Base-by-base conservation (phyloP, 768 basidiomycete genomes). In the Cyclocybe cylindracea region DNA sequence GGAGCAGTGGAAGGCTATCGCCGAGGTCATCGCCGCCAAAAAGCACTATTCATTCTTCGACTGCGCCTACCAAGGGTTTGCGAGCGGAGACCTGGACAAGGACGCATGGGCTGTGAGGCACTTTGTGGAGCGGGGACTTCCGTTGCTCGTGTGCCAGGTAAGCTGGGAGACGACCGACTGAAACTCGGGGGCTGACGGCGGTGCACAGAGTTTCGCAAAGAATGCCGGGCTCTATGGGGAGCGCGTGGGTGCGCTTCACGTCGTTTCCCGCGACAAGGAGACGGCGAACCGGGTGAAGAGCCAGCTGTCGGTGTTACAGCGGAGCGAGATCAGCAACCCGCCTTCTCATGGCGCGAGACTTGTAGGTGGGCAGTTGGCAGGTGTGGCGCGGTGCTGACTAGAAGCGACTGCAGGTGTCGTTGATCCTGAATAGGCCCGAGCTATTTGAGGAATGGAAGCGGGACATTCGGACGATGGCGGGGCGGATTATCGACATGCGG, bases 51-150 rank as follows among this genome's bases (percentile, higher is more conserved):
- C 87, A 32, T 95, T 96, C 73, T 93, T 98, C 67, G 95, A 98
- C 73, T 89, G 88, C 66, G 95, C 95, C 2, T 98, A 98, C 73
- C 95, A 97, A 71, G 95, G 95, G 13, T 98, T 98, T 68, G 95
- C 94, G 13, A 93, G 90, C 60, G 95, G 95, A 1, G 85, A 93
- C 67, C 76, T 97, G 63, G 87, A 95, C 66, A 82, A 84, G 60
- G 97, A 99, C 66, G 94, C 94, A 5, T 89, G 86, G 80, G 92
- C 95, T 10, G 90, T 98, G 58, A 77, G 93, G 59, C 79, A 90
- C 72, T 98, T 99, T 73, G 87, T 86, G 42, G 74, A 84, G 60
- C 78, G 79, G 51, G 81, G 76, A 48, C 85, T 94, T 53, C 84
- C 89, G 46, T 71, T 92, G 75, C 82, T 91, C 44, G 78, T 98